Evolutionary conservation across 176 grass and related monocot genomes (phyloP).

Genomic region (Themeda triandra): DNA sequence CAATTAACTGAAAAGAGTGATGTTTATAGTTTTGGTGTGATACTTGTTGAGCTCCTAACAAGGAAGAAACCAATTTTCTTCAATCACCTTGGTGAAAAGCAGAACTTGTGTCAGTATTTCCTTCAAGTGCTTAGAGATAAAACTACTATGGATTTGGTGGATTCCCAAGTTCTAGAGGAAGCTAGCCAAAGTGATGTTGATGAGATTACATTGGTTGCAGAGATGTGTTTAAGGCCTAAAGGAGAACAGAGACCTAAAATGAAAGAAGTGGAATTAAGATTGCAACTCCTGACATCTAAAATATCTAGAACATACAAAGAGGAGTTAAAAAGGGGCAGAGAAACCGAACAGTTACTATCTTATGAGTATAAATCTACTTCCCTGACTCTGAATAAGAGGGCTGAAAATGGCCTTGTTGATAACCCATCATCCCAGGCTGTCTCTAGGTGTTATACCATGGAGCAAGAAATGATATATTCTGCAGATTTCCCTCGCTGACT

Average conservation of each 20-base stretch:
- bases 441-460: constrained; percentile 26
- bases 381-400: background rate
- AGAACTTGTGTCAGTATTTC: constrained; percentile 43
- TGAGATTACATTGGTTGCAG: constrained; percentile 1
- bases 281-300: constrained; percentile 28
- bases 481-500: constrained; percentile 17
- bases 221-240: constrained; percentile 37
- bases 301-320: background rate
- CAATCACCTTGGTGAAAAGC: constrained; percentile 11
- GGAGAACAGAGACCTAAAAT: constrained; percentile 41
- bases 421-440: background rate
- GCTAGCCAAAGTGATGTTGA: constrained; percentile 26
- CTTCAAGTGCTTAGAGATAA: constrained; percentile 6
- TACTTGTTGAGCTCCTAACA: constrained; percentile 41
- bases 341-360: background rate
- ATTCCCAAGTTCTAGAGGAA: constrained; percentile 41
- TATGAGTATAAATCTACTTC: background rate
- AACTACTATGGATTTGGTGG: constrained; percentile 7
- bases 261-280: constrained; percentile 49
- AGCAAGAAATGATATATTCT: constrained; percentile 21
- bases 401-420: background rate
- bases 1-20: constrained; percentile 50
- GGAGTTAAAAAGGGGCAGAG: background rate
- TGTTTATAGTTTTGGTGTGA: constrained; percentile 57
- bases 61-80: constrained; percentile 47